Conservation (phyloP, 1,284 basidiomycete species). For the Sutorius eximius region DNA sequence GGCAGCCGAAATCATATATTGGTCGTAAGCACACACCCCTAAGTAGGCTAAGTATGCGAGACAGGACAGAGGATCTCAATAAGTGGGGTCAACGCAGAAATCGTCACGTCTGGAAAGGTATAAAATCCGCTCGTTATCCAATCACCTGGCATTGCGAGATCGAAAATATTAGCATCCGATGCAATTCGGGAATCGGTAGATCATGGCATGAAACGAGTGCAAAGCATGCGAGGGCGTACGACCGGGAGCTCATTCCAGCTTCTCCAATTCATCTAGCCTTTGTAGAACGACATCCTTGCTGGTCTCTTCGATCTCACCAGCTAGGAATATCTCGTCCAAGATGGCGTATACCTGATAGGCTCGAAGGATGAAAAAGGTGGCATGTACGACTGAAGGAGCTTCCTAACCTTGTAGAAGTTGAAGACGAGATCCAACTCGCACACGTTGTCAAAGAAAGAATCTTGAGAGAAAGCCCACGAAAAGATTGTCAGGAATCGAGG, state of each 20-base stretch:
- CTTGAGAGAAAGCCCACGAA: slow-evolving; percentile 41
- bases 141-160: slow-evolving; percentile 28
- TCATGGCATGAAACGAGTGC: slow-evolving; percentile 2
- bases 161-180: slow-evolving; percentile 13
- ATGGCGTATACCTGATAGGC: slow-evolving; percentile 85
- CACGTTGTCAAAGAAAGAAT: slow-evolving; percentile 97
- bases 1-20: not conserved
- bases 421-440: slow-evolving; percentile 97
- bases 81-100: not conserved
- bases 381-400: not conserved
- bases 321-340: slow-evolving; percentile 97
- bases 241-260: slow-evolving; percentile 61
- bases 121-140: not conserved
- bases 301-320: slow-evolving; percentile 98
- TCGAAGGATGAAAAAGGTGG: slow-evolving; percentile 5
- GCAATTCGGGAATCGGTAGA: slow-evolving; percentile 4
- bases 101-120: not conserved
- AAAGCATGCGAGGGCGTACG: slow-evolving; percentile 9
- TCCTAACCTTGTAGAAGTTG: slow-evolving; percentile 92
- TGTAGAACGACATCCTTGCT: slow-evolving; percentile 93
- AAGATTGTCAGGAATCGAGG: not conserved
- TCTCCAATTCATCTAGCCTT: slow-evolving; percentile 87
- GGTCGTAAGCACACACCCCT: not conserved
- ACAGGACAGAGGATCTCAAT: not conserved
- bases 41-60: not conserved